Conservation (phyloP, 148 eudicot species). For the Talinum fruticosum region DNA sequence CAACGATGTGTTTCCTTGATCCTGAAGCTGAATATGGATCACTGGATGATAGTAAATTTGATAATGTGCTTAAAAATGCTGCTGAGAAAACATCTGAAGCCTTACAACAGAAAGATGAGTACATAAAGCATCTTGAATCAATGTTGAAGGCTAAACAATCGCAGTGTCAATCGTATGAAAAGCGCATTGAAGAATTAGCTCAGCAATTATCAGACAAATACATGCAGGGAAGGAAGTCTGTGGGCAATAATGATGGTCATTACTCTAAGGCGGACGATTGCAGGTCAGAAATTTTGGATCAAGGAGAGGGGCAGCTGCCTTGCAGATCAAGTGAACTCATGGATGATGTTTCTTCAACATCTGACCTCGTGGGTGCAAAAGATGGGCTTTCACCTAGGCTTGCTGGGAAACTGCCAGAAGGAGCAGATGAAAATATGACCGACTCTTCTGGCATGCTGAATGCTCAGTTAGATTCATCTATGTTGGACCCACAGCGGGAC, state of each 20-base stretch:
- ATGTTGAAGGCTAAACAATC: conserved; percentile 57
- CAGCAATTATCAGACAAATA: conserved; percentile 66
- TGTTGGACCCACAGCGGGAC: conserved; percentile 65
- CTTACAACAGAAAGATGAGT: conserved; percentile 75
- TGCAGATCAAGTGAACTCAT: conserved; percentile 42
- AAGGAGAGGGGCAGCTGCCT: conserved; percentile 39
- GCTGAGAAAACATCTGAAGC: conserved; percentile 90
- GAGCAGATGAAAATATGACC: conserved; percentile 72
- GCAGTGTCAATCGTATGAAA: conserved; percentile 89
- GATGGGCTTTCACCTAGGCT: conserved; percentile 31
- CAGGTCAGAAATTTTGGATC: conserved; percentile 59
- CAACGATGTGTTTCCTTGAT: conserved; percentile 58
- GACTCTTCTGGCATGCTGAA: conserved; percentile 65
- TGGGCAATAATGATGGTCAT: conserved; percentile 32
- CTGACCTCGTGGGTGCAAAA: conserved; percentile 42
- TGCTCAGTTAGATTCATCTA: conserved; percentile 69
- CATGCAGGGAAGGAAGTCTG: conserved; percentile 37
- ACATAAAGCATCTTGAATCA: conserved; percentile 62
- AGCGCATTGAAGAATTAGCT: conserved; percentile 82
- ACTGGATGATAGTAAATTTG: conserved; percentile 58
- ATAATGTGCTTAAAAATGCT: conserved; percentile 55
- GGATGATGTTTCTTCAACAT: conserved; percentile 67
- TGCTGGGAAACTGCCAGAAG: conserved; percentile 40
- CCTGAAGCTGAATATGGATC: conserved; percentile 55
- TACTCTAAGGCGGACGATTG: conserved; percentile 48